Conservation (phyloP, 371 early-diverging fungal genomes). For the Lichtheimia corymbifera region DNA sequence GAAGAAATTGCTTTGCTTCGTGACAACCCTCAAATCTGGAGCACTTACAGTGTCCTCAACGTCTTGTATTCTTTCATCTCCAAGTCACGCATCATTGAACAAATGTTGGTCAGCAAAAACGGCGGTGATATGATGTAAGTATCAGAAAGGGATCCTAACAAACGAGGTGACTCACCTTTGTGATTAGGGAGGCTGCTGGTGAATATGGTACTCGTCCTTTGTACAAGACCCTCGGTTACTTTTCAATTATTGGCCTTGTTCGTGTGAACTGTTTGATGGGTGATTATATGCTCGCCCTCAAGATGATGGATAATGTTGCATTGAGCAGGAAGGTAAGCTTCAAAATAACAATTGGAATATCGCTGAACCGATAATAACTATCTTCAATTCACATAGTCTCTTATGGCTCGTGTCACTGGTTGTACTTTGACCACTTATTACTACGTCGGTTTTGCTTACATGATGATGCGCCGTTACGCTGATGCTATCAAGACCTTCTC, state of each 20-base stretch:
- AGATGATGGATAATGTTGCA: slow-evolving; percentile 94
- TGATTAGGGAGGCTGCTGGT: slow-evolving; percentile 67
- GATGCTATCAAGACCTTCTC: slow-evolving; percentile 94
- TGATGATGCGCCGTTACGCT: slow-evolving; percentile 96
- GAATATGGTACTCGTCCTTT: slow-evolving; percentile 78
- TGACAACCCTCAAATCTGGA: slow-evolving; percentile 91
- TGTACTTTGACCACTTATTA: slow-evolving; percentile 96
- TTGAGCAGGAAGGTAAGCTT: slow-evolving; percentile 74
- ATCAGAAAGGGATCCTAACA: neutral
- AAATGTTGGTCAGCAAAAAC: slow-evolving; percentile 83
- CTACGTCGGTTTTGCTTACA: slow-evolving; percentile 94
- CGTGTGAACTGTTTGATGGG: slow-evolving; percentile 95
- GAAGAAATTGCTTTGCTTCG: slow-evolving; percentile 81
- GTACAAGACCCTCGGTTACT: slow-evolving; percentile 97
- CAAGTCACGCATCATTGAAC: slow-evolving; percentile 92
- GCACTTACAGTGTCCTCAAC: slow-evolving; percentile 92
- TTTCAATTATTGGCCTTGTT: slow-evolving; percentile 88
- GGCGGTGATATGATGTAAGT: slow-evolving; percentile 82
- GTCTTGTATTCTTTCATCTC: slow-evolving; percentile 92
- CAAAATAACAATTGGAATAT: neutral
- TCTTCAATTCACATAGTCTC: slow-evolving; percentile 51
- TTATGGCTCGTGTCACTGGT: slow-evolving; percentile 91
- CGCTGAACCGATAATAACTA: no score
- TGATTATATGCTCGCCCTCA: slow-evolving; percentile 91
- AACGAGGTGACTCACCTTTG: neutral